Percentiles rank a stretch among this genome's conserved stretches.
These are phyloP conservation scores for Calcarisporium arbuscula DNA, from an alignment of 2,329 filamentous ascomycete genomes.

Conservation along the genomic window DNA sequence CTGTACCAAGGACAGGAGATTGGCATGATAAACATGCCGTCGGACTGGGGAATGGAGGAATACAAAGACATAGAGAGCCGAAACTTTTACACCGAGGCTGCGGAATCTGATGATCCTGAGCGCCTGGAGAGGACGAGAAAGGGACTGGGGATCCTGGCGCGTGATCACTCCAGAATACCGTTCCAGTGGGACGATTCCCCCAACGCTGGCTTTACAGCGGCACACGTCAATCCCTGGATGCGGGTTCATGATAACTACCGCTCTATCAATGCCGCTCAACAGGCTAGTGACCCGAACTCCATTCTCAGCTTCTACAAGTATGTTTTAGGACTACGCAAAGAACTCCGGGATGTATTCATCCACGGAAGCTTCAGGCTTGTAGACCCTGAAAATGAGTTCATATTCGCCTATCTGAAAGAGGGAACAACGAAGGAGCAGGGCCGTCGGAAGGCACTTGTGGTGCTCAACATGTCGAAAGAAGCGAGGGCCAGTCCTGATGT, in stretches of 20 bases:
- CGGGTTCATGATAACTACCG: constrained; percentile 53
- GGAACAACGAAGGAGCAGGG: too few relatives aligned
- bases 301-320: constrained; percentile 56
- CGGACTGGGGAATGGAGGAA: constrained; percentile 42
- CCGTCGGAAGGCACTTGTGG: background rate
- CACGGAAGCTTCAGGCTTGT: constrained; percentile 54
- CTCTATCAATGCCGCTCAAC: constrained; percentile 48
- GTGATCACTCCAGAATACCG: constrained; percentile 59
- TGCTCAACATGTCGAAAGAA: constrained; percentile 1
- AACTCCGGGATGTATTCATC: constrained; percentile 53
- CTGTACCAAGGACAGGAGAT: constrained; percentile 57
- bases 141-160: constrained; percentile 49
- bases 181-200: constrained; percentile 57
- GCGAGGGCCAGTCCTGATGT: background rate
- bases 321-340: constrained; percentile 44
- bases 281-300: constrained; percentile 37
- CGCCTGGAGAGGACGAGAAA: constrained; percentile 39
- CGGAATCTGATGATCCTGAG: constrained; percentile 26
- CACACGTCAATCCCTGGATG: constrained; percentile 55
- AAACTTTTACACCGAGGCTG: constrained; percentile 43
- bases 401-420: constrained; percentile 51
- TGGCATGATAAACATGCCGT: constrained; percentile 52
- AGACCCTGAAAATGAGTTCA: constrained; percentile 41
- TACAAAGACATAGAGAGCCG: constrained; percentile 48
- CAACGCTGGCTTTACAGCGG: constrained; percentile 55